Base-by-base conservation (phyloP, 208 protist species). In the Leishmania arabica region DNA sequence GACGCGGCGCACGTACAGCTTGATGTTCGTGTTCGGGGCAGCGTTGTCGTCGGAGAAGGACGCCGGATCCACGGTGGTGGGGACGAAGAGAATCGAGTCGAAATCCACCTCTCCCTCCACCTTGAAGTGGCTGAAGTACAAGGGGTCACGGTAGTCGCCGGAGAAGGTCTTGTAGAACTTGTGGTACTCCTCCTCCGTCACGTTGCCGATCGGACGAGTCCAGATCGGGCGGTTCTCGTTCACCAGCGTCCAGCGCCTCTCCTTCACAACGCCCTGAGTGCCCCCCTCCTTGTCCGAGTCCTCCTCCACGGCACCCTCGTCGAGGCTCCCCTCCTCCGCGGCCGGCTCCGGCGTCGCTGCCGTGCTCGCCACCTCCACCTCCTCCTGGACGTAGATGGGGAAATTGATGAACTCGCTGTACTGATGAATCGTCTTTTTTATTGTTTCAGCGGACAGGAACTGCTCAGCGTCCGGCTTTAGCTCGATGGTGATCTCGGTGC, bases 381-480 rank as follows among this genome's bases (percentile, higher is more conserved):
- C 96, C 82, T 97, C 95, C 70, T 80, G 53, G 79, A 93, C 84
- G 84, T 99, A 99, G 88, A 99, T 99, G 70, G 99, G 99, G 89
- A 99, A 99, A 83, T 99, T 92, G 78, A 99, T 99, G 92, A 99
- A 99, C 93, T 99, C 98, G 75, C 95, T 99, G 97, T 99, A 99
- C 79, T 99, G 98, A 77, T 98, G 95, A 54, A 99, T 94, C 15
- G 99, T 91, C 27, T 96, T 86, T 75, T 96, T 92, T 37, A 99
- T 86, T 45, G 90, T 90, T 37, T 97, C 86, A 47, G 89, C 87
- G 45, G 99, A 89, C n/a, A 99, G 86, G 89, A 97, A 99, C 87
- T 99, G 96, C n/a, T 93, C 71, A 4, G 93, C 93, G 72, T 99
- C 99, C 19, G 99, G 93, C 90, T 99, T 99, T 53, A 99, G 84